Conservation (phyloP, 2,329 filamentous ascomycete species). For the Fusarium sp. region DNA sequence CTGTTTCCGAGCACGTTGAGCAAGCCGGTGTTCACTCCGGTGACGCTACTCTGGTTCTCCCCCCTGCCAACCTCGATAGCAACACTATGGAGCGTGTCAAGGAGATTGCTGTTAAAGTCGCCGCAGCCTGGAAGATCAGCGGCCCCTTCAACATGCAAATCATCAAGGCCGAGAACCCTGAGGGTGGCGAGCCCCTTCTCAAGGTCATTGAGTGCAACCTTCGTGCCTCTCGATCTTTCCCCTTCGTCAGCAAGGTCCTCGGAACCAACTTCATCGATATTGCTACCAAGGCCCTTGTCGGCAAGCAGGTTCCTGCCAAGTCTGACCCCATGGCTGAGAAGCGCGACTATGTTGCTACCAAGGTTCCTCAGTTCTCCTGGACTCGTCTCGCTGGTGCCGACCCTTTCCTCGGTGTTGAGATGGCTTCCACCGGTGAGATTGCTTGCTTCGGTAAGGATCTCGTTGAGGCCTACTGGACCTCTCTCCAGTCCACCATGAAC, state of each 20-base stretch:
- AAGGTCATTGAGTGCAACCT: constrained; percentile 99
- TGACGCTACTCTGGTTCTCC: constrained; percentile 92
- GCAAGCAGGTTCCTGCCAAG: constrained; percentile 82
- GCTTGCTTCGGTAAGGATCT: constrained; percentile 98
- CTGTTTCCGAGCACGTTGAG: constrained; percentile 94
- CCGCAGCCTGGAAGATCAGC: constrained; percentile 95
- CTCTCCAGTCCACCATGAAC: constrained; percentile 97
- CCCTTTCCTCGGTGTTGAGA: constrained; percentile 97
- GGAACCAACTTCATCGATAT: constrained; percentile 97
- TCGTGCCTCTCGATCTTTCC: constrained; percentile 96
- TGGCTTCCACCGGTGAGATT: constrained; percentile 97
- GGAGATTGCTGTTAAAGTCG: constrained; percentile 95
- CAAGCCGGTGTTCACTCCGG: constrained; percentile 98
- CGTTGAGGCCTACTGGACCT: constrained; percentile 97
- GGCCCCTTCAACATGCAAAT: constrained; percentile 99
- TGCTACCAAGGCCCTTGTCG: constrained; percentile 90
- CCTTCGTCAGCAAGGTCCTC: constrained; percentile 96
- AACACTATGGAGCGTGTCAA: constrained; percentile 85
- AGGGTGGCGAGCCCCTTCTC: constrained; percentile 77
- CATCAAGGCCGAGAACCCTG: constrained; percentile 85
- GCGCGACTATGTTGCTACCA: constrained; percentile 93
- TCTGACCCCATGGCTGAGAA: constrained; percentile 88
- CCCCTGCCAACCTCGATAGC: constrained; percentile 81
- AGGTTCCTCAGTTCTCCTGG: constrained; percentile 99
- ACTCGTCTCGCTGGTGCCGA: constrained; percentile 96